These are phyloP conservation scores for Trichophyton benhamiae DNA, from an alignment of 2,329 filamentous ascomycete genomes.

Conservation along the genomic window DNA sequence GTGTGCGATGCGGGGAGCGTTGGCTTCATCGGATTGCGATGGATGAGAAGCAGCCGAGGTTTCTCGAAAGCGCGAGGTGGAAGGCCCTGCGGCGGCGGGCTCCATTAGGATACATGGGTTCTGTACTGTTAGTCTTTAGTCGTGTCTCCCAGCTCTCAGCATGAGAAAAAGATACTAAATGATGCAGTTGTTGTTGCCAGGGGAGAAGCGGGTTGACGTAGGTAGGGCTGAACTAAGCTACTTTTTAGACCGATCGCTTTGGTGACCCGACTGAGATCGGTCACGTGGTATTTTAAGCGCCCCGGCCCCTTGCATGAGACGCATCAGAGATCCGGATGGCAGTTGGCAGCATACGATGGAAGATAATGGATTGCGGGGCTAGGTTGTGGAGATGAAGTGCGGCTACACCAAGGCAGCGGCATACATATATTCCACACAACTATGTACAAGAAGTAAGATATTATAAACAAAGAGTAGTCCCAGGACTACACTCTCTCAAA, in stretches of 20 bases:
- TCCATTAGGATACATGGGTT: conserved; percentile 9
- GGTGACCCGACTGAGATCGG: background rate
- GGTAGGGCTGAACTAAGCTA: conserved; percentile 3
- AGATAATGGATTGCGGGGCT: too few species aligned
- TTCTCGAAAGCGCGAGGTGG: background rate
- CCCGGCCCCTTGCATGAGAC: background rate
- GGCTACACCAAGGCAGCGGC: background rate
- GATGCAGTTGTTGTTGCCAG: background rate
- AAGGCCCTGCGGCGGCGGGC: conserved; percentile 2
- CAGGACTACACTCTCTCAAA: background rate
- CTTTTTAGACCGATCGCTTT: background rate
- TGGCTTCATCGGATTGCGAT: conserved; percentile 3
- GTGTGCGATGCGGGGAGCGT: conserved; percentile 10
- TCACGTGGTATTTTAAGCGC: background rate
- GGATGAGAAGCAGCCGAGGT: background rate
- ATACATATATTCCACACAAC: background rate
- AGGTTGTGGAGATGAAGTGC: too few species aligned
- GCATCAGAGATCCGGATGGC: background rate
- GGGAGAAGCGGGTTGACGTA: background rate
- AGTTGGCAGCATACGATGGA: background rate
- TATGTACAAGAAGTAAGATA: background rate
- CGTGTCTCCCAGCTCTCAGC: background rate
- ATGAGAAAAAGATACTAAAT: background rate
- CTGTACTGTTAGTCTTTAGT: background rate
- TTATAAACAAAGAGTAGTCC: background rate